Evolutionary conservation across 306 rosid species (phyloP).

Genomic region (Lablab purpureus): DNA sequence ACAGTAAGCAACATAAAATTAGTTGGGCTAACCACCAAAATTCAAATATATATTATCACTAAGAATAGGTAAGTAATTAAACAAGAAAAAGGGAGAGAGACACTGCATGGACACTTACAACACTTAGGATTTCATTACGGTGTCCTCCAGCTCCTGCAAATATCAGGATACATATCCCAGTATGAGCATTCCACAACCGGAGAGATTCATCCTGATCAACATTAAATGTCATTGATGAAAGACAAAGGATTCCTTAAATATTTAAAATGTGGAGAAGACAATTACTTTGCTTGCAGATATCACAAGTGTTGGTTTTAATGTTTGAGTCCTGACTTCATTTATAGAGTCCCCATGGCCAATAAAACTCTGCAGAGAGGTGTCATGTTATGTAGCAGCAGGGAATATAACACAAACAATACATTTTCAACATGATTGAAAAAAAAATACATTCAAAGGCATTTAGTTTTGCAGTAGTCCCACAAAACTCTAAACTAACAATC

Average conservation of each 20-base stretch:
- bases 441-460: conserved; percentile 12
- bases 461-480: conserved; percentile 1
- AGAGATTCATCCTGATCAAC: conserved; percentile 90
- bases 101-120: conserved; percentile 62
- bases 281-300: conserved; percentile 95
- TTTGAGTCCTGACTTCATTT: conserved; percentile 94
- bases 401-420: conserved; percentile 8
- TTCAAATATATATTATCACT: conserved; percentile 14
- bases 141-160: conserved; percentile 99
- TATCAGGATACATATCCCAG: conserved; percentile 90
- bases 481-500: conserved; percentile 29
- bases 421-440: conserved; percentile 22
- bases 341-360: conserved; percentile 96
- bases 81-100: conserved; percentile 1
- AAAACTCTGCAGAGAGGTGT: conserved; percentile 69
- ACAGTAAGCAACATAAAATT: conserved; percentile 41
- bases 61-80: conserved; percentile 13
- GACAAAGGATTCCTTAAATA: conserved; percentile 30
- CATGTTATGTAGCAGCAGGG: conserved; percentile 26
- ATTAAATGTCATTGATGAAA: conserved; percentile 46
- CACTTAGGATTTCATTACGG: conserved; percentile 96
- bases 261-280: conserved; percentile 10
- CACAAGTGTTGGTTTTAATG: conserved; percentile 80
- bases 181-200: conserved; percentile 94
- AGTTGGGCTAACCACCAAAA: conserved; percentile 17